Conservation (phyloP, 441 rosid genomes). For the Brassica hybrid region DNA sequence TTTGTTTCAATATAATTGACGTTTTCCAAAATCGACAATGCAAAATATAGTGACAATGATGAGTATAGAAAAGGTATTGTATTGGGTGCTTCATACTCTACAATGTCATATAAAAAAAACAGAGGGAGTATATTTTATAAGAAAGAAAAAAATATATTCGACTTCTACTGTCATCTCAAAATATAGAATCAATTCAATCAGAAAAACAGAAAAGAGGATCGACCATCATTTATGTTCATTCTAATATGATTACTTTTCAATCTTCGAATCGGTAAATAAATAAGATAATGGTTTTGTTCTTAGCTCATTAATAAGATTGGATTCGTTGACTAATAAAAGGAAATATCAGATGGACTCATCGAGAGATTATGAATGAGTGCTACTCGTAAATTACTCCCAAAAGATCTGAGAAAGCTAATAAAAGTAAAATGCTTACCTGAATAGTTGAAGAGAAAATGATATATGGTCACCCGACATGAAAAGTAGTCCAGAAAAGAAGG, state of each 20-base stretch:
- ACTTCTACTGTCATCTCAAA: neutral
- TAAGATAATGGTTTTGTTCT: neutral
- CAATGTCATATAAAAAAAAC: no score
- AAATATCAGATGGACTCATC: constrained; percentile 14
- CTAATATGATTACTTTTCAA: neutral
- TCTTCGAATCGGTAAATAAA: neutral
- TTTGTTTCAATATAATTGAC: no score
- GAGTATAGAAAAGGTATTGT: no score
- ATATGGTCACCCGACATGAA: constrained; percentile 19
- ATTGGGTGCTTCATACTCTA: no score
- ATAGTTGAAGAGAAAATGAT: constrained; percentile 11
- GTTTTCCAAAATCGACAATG: no score
- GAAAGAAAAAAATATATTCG: neutral
- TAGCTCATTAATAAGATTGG: neutral
- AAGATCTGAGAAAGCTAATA: neutral
- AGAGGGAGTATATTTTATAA: neutral
- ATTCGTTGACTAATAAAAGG: constrained; percentile 22
- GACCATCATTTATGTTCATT: neutral
- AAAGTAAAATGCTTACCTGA: constrained; percentile 24
- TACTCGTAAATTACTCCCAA: neutral
- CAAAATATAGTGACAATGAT: no score
- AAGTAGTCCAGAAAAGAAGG: neutral
- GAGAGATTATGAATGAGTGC: neutral
- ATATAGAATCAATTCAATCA: neutral
- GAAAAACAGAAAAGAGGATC: neutral